Evolutionary conservation across 164 flowering plant genomes (phyloP).

Genomic region (Nymphaea thermarum): DNA sequence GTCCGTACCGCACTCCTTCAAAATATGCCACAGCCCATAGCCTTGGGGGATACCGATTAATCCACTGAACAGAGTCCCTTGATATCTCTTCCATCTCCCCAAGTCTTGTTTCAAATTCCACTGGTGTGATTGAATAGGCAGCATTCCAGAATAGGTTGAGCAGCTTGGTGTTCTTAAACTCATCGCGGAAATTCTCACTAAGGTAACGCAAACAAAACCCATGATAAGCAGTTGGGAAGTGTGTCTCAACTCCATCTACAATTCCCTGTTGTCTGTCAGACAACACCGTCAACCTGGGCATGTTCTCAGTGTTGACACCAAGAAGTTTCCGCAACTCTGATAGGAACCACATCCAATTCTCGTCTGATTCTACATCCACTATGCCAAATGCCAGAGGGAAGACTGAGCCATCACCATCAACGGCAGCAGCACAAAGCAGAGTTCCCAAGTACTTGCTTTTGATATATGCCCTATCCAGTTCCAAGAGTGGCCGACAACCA

Average conservation of each 20-base stretch:
- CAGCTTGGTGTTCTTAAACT: slow-evolving; percentile 42
- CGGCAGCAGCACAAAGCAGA: slow-evolving; percentile 77
- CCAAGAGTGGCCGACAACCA: slow-evolving; percentile 89
- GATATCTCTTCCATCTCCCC: slow-evolving; percentile 80
- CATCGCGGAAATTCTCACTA: slow-evolving; percentile 55
- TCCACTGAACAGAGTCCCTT: slow-evolving; percentile 70
- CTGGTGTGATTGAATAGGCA: slow-evolving; percentile 80
- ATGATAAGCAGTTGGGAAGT: slow-evolving; percentile 49
- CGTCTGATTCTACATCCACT: slow-evolving; percentile 82
- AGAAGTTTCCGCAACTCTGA: slow-evolving; percentile 68
- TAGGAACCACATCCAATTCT: slow-evolving; percentile 70
- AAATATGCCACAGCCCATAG: slow-evolving; percentile 96
- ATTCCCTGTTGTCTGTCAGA: slow-evolving; percentile 38
- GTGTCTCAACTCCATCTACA: slow-evolving; percentile 46
- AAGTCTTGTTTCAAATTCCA: slow-evolving; percentile 73
- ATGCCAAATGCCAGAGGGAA: slow-evolving; percentile 88
- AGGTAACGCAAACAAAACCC: slow-evolving; percentile 43
- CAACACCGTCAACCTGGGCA: slow-evolving; percentile 47
- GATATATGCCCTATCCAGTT: slow-evolving; percentile 74
- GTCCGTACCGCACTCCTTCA: slow-evolving; percentile 92
- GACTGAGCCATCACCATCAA: slow-evolving; percentile 61
- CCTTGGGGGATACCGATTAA: slow-evolving; percentile 63
- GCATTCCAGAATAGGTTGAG: slow-evolving; percentile 96
- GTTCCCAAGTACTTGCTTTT: slow-evolving; percentile 89
- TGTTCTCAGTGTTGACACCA: slow-evolving; percentile 69